A percentile compares a stretch with the other conserved stretches of the same genome.
These are phyloP conservation scores for Aspergillus vadensis DNA, from an alignment of 2,329 filamentous ascomycete genomes.

Conservation along the genomic window DNA sequence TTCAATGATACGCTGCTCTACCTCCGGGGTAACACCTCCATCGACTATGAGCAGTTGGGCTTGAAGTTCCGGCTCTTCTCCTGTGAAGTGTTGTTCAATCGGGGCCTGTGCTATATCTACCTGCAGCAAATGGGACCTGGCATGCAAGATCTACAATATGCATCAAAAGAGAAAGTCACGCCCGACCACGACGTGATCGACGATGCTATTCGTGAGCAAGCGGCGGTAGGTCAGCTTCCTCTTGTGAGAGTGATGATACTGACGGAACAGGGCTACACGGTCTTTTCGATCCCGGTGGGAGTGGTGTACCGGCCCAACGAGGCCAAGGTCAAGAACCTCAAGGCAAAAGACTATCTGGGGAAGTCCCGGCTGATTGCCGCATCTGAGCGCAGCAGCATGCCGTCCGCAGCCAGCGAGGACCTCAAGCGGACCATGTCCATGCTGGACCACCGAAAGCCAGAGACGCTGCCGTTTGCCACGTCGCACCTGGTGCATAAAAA, in stretches of 20 bases:
- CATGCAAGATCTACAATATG: constrained; percentile 86
- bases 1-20: constrained; percentile 98
- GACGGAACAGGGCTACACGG: constrained; percentile 77
- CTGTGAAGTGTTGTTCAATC: constrained; percentile 96
- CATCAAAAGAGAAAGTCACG: constrained; percentile 93
- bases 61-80: constrained; percentile 96
- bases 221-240: constrained; percentile 65
- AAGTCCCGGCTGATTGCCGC: constrained; percentile 93
- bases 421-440: constrained; percentile 25
- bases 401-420: constrained; percentile 67
- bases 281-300: constrained; percentile 96
- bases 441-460: constrained; percentile 74
- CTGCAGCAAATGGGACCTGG: constrained; percentile 87
- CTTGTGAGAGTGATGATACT: not conserved
- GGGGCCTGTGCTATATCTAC: constrained; percentile 96
- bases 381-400: constrained; percentile 76
- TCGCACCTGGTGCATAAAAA: constrained; percentile 90
- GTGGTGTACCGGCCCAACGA: constrained; percentile 95
- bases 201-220: constrained; percentile 89
- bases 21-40: constrained; percentile 91
- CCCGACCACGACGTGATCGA: constrained; percentile 98
- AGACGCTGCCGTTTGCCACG: constrained; percentile 87
- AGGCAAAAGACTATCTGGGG: constrained; percentile 95
- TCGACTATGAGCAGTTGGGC: constrained; percentile 95
- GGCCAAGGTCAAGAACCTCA: constrained; percentile 96